Evolutionary conservation across 2,329 filamentous ascomycete genomes (phyloP).

Genomic region (Fusarium sp.): DNA sequence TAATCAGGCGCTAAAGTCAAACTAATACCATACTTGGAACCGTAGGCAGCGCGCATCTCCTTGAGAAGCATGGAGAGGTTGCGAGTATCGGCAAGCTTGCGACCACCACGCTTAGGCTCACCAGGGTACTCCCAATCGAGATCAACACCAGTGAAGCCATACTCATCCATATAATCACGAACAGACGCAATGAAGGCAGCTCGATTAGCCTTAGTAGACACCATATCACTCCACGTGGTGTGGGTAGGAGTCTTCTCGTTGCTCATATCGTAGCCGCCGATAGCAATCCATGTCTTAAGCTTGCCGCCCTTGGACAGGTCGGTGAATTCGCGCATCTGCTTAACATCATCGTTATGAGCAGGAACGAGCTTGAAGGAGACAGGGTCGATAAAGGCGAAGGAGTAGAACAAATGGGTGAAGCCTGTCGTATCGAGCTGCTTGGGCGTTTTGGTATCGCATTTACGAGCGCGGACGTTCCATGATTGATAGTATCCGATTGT

Average conservation of each 20-base stretch:
- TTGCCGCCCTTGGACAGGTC: constrained; percentile 4
- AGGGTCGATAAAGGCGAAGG: constrained; percentile 35
- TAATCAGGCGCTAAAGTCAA: constrained; percentile 52
- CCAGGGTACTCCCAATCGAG: constrained; percentile 61
- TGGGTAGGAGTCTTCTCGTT: constrained; percentile 45
- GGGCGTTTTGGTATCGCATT: constrained; percentile 22
- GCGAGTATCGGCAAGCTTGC: constrained; percentile 46
- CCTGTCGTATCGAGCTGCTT: constrained; percentile 19
- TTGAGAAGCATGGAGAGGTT: constrained; percentile 52
- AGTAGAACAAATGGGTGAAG: constrained; percentile 27
- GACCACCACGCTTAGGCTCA: constrained; percentile 51
- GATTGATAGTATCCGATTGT: constrained; percentile 29
- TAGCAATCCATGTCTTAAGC: constrained; percentile 53
- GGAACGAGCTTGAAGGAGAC: neutral
- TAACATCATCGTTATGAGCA: constrained; percentile 3
- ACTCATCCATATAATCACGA: constrained; percentile 27
- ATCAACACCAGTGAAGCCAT: constrained; percentile 53
- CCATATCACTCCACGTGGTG: constrained; percentile 48
- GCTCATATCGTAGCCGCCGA: constrained; percentile 57
- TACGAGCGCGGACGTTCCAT: constrained; percentile 17
- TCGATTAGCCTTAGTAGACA: constrained; percentile 38
- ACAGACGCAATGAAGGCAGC: constrained; percentile 53
- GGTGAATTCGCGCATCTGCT: constrained; percentile 21
- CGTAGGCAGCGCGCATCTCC: constrained; percentile 49
- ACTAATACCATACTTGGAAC: constrained; percentile 54